Base-by-base conservation (phyloP, 805 yeast genomes). In the Myxozyma geophila region DNA sequence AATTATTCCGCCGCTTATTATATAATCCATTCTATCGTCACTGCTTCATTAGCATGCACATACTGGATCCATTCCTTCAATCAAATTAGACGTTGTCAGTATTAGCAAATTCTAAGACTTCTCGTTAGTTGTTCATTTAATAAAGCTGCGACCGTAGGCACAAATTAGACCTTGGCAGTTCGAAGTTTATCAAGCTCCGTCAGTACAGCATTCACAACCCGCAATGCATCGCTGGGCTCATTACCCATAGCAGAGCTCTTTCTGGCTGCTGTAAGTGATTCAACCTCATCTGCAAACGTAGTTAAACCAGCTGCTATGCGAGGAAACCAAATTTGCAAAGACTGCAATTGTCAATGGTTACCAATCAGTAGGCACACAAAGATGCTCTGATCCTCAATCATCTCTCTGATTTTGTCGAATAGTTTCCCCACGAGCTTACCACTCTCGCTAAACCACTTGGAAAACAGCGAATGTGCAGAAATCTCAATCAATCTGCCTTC, bases 361-460 rank as follows among this genome's bases (percentile, higher is more conserved):
- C 66, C 67, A 53, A 81, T 77, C n/a, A 80, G 63, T 15, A 81
- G 63, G 51, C 79, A 74, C 2, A 80, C 70, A 60, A 75, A 72
- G 67, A 58, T 3, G 63, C 63, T 17, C 67, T 62, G 63, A 5
- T 57, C 56, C 50, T 63, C 60, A 19, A 76, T 58, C 28, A 79
- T 37, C 0, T 58, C 58, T 59, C 73, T 75, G 5, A 80, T 66
- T 37, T 76, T 77, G 15, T 72, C 70, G 58, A 81, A 80, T 19
- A 81, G 66, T 12, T 63, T 59, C 23, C 75, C 76, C 15, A 81
- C 67, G 54, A 80, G 79, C 58, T 78, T 79, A 4, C 83, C 77
- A 35, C 82, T 78, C 66, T 81, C 83, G 6, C 83, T 82, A 65
- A 78, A 76, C 79, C 82, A 81, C 64, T 80, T 74, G 3, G 84